These are phyloP conservation scores for Yamadazyma conglobata DNA, from an alignment of 1,139 yeast genomes.

Conservation along the genomic window DNA sequence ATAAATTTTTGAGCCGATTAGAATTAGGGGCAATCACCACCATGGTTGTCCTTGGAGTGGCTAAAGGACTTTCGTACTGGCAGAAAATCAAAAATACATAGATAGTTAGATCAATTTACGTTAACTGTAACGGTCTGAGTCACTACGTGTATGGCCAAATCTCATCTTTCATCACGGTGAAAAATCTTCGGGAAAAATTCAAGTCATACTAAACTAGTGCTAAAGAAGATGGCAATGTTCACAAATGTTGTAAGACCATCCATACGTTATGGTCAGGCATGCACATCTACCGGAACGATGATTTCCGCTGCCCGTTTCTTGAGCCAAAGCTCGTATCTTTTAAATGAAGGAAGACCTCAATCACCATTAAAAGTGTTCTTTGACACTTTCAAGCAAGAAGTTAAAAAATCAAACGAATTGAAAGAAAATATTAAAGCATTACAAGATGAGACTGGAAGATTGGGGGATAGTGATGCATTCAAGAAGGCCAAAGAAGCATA, in stretches of 20 bases:
- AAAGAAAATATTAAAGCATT: conserved; percentile 92
- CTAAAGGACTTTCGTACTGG: conserved; percentile 1
- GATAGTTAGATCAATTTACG: neutral
- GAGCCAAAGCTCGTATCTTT: conserved; percentile 1
- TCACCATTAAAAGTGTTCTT: conserved; percentile 91
- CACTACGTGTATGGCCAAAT: neutral
- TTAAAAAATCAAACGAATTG: conserved; percentile 84
- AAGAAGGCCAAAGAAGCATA: conserved; percentile 92
- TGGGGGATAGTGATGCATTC: conserved; percentile 93
- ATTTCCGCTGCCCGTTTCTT: conserved; percentile 1
- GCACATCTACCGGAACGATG: neutral
- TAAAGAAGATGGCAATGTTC: conserved; percentile 1
- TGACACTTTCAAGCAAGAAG: conserved; percentile 87
- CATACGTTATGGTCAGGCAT: conserved; percentile 1
- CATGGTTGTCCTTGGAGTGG: conserved; percentile 7
- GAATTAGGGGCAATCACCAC: conserved; percentile 18
- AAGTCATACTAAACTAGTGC: neutral
- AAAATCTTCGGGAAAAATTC: conserved; percentile 3
- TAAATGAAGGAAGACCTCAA: conserved; percentile 32
- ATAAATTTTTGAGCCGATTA: conserved; percentile 33
- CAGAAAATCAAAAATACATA: neutral
- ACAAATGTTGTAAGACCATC: conserved; percentile 3
- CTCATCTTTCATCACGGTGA: conserved; percentile 1
- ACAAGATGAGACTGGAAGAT: conserved; percentile 93
- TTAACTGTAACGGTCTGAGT: neutral